Conservation (phyloP, 495 filamentous ascomycete species). For the Aspergillus bertholletiae region DNA sequence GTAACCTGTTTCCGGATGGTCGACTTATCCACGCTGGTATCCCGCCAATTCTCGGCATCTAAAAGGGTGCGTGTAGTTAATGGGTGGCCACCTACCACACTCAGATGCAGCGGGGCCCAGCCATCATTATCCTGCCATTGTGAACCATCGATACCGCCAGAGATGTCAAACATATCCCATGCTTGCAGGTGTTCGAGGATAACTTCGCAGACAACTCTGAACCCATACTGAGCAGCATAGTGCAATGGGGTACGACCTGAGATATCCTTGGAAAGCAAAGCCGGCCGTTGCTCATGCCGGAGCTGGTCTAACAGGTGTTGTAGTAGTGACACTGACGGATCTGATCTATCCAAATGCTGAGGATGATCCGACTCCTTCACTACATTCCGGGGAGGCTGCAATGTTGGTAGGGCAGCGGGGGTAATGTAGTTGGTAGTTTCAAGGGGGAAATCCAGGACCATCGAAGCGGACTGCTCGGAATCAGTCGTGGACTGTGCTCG, state of each 20-base stretch:
- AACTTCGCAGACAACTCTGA: conserved; percentile 81
- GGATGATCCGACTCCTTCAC: conserved; percentile 54
- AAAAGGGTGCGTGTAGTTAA: conserved; percentile 78
- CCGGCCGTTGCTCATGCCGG: conserved; percentile 61
- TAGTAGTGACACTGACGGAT: conserved; percentile 73
- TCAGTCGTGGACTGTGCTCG: conserved; percentile 64
- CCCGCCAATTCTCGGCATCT: conserved; percentile 71
- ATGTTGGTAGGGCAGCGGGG: conserved; percentile 65
- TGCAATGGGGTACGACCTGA: conserved; percentile 87
- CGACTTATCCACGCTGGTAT: conserved; percentile 53
- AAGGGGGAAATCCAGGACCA: conserved; percentile 46
- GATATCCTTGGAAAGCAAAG: conserved; percentile 65
- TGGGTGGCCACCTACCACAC: conserved; percentile 86
- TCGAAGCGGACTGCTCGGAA: conserved; percentile 36
- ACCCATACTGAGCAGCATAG: conserved; percentile 93
- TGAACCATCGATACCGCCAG: conserved; percentile 77
- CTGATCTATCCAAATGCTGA: conserved; percentile 61
- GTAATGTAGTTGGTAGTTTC: conserved; percentile 67
- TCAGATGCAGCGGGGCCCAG: conserved; percentile 84
- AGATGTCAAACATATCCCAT: conserved; percentile 83
- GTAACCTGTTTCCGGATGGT: conserved; percentile 64
- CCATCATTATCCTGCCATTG: conserved; percentile 92
- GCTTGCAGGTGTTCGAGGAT: conserved; percentile 82
- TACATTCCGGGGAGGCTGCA: conserved; percentile 54
- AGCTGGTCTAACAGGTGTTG: conserved; percentile 69